A percentile compares a stretch with the other conserved stretches of the same genome.
These are phyloP conservation scores for Trichoderma asperelloides DNA, from an alignment of 495 filamentous ascomycete species.

Conservation along the genomic window DNA sequence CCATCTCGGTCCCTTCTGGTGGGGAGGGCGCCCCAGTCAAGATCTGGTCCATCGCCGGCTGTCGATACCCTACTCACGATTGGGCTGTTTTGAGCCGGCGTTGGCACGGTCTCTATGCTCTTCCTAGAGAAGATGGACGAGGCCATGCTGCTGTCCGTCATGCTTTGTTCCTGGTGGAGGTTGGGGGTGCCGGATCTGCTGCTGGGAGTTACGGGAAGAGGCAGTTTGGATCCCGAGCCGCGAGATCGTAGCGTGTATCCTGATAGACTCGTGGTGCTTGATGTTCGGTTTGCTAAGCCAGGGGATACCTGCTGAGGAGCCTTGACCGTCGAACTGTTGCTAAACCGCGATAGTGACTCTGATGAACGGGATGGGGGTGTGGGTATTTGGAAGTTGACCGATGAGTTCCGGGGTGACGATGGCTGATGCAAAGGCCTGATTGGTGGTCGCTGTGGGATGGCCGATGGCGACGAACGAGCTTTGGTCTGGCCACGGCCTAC, in stretches of 20 bases:
- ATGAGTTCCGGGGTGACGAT: not conserved
- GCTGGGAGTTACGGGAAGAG: slow-evolving; percentile 6
- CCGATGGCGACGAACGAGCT: not conserved
- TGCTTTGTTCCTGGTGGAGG: slow-evolving; percentile 1
- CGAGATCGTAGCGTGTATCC: slow-evolving; percentile 3
- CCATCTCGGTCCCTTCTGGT: not conserved
- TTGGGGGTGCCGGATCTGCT: slow-evolving; percentile 7
- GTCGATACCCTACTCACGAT: not conserved
- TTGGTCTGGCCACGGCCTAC: not conserved
- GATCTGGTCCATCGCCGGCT: not conserved
- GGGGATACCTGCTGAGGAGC: not conserved
- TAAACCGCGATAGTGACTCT: not conserved
- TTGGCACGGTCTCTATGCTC: slow-evolving; percentile 7
- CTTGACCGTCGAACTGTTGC: not conserved
- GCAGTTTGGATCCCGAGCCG: slow-evolving; percentile 7
- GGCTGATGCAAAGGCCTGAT: not conserved
- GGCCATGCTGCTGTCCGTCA: slow-evolving; percentile 9
- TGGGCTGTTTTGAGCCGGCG: not conserved
- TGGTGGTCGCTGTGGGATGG: not conserved
- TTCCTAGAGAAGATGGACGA: slow-evolving; percentile 6
- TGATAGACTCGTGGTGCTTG: slow-evolving; percentile 7
- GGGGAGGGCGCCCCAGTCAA: not conserved
- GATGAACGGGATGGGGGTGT: not conserved
- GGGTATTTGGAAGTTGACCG: not conserved
- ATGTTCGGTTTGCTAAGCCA: not conserved